Percentiles rank a stretch among this genome's conserved stretches.
phyloP scores from a whole-genome alignment of 2,329 filamentous ascomycete genomes.

The Penicillium vulpinum region DNA sequence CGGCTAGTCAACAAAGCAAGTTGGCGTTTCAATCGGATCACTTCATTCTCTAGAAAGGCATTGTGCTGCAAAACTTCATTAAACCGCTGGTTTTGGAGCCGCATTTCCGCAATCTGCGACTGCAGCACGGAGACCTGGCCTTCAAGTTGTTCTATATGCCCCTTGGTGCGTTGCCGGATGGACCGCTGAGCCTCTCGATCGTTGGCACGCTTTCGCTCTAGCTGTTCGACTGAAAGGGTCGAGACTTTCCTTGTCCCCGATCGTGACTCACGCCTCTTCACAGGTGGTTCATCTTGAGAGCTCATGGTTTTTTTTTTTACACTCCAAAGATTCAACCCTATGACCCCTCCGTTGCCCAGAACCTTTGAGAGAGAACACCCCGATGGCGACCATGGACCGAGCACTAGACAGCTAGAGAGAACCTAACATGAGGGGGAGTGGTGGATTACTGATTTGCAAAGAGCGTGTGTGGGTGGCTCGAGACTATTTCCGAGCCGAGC shows the following conservation, averaged over 20 bases:
- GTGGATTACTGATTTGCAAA: slow-evolving; percentile 3
- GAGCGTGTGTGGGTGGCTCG: slow-evolving; percentile 10
- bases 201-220: slow-evolving; percentile 61
- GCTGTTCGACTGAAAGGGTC: slow-evolving; percentile 57
- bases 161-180: slow-evolving; percentile 60
- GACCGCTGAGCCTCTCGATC: slow-evolving; percentile 62
- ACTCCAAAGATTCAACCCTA: too few relatives aligned
- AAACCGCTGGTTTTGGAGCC: slow-evolving; percentile 51
- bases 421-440: slow-evolving; percentile 14
- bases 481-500: slow-evolving; percentile 13
- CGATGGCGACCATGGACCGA: slow-evolving; percentile 17
- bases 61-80: slow-evolving; percentile 56
- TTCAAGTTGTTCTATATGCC: slow-evolving; percentile 60
- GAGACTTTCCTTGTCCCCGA: slow-evolving; percentile 59
- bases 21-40: slow-evolving; percentile 53
- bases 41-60: slow-evolving; percentile 56
- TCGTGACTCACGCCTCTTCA: slow-evolving; percentile 48
- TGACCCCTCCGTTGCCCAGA: slow-evolving; percentile 12
- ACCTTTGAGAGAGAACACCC: slow-evolving; percentile 7
- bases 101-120: slow-evolving; percentile 50
- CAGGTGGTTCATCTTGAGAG: slow-evolving; percentile 24
- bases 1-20: slow-evolving; percentile 37
- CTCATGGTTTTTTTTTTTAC: too few relatives aligned
- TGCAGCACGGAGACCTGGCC: slow-evolving; percentile 35
- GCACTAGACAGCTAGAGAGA: slow-evolving; percentile 4